Percentiles rank a stretch among this genome's conserved stretches.
Evolutionary conservation across 495 filamentous ascomycete species (phyloP).

Genomic region (Amorphotheca resinae): DNA sequence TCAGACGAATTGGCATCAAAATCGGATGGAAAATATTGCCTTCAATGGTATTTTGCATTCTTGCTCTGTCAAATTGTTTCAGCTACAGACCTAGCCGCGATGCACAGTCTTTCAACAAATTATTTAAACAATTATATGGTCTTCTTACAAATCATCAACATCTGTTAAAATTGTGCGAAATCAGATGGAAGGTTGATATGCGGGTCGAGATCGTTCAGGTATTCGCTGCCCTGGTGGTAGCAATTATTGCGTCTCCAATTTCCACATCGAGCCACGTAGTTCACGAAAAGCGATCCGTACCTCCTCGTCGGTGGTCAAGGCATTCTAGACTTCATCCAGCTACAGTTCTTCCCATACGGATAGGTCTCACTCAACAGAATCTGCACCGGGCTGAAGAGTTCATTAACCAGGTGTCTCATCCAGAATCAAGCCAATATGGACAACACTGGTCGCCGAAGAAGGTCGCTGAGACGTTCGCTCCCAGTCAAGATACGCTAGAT

Average conservation of each 20-base stretch:
- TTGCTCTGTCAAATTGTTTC: conserved; percentile 9
- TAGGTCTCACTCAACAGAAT: conserved; percentile 39
- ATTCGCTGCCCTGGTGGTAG: conserved; percentile 19
- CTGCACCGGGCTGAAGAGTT: conserved; percentile 36
- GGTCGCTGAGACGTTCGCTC: conserved; percentile 7
- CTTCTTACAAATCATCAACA: conserved; percentile 9
- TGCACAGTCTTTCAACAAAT: background rate
- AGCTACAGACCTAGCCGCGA: background rate
- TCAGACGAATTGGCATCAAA: conserved; percentile 3
- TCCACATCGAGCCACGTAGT: background rate
- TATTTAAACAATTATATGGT: background rate
- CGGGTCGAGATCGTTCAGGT: conserved; percentile 12
- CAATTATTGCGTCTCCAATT: background rate
- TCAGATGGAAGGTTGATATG: conserved; percentile 10
- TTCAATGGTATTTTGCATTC: conserved; percentile 9
- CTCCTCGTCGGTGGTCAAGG: conserved; percentile 5
- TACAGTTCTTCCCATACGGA: conserved; percentile 31
- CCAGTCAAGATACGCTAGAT: conserved; percentile 10
- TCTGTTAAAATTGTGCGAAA: background rate
- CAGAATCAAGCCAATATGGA: background rate
- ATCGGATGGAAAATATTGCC: conserved; percentile 3
- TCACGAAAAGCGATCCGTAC: conserved; percentile 7
- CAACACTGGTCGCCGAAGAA: conserved; percentile 1
- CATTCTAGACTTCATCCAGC: conserved; percentile 1
- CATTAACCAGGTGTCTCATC: conserved; percentile 32